Percentiles rank a stretch among this genome's conserved stretches.
These are phyloP conservation scores for Mrakia blollopis DNA, from an alignment of 768 basidiomycete genomes.

Conservation along the genomic window DNA sequence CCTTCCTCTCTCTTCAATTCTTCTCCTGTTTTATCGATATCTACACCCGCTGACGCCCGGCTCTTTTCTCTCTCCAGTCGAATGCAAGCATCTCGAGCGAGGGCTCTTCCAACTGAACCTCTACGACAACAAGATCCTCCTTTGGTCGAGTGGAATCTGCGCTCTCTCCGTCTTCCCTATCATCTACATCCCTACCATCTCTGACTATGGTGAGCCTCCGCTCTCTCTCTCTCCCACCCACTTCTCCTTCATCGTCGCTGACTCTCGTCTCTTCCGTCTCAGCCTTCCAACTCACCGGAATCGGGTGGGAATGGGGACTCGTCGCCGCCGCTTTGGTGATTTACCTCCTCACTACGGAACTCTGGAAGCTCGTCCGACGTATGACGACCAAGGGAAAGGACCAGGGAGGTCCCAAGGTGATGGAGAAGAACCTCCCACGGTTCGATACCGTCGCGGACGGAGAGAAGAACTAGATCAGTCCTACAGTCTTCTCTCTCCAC, in stretches of 20 bases:
- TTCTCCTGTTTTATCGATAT: not conserved
- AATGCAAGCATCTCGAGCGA: slow-evolving; percentile 44
- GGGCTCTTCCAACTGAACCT: slow-evolving; percentile 44
- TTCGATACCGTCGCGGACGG: slow-evolving; percentile 28
- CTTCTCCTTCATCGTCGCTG: not conserved
- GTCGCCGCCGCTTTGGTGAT: slow-evolving; percentile 39
- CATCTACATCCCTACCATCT: slow-evolving; percentile 43
- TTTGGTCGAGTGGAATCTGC: slow-evolving; percentile 42
- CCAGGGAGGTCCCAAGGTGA: slow-evolving; percentile 13
- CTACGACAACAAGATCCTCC: slow-evolving; percentile 44
- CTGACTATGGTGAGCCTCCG: slow-evolving; percentile 25
- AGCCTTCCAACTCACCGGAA: slow-evolving; percentile 47
- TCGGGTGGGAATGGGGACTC: slow-evolving; percentile 43
- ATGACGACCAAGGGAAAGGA: not conserved
- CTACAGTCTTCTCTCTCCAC: no score
- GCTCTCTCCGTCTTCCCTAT: slow-evolving; percentile 44
- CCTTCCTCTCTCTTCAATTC: not conserved
- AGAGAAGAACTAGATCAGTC: not conserved
- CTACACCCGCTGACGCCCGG: not conserved
- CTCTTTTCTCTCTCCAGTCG: slow-evolving; percentile 34
- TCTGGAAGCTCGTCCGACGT: slow-evolving; percentile 22
- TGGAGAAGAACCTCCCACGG: slow-evolving; percentile 31
- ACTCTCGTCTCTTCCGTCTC: not conserved
- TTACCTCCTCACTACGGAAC: slow-evolving; percentile 28
- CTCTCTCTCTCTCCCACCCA: slow-evolving; percentile 41